Conservation (phyloP, 1,139 yeast species). For the Lodderomyces parapsilosis region DNA sequence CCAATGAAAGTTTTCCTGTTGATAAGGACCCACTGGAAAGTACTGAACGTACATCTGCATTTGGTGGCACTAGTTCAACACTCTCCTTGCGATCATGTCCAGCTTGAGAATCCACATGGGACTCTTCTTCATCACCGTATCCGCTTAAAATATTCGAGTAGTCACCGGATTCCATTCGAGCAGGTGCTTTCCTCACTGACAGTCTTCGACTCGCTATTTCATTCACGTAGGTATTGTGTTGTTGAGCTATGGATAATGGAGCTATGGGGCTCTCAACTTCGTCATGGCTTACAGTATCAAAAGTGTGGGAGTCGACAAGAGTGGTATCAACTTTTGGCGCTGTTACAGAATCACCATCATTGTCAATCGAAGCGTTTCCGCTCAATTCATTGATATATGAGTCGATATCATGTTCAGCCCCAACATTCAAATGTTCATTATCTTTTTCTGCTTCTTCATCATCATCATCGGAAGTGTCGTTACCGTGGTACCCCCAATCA, state of each 20-base stretch:
- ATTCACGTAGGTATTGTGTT: slow-evolving; percentile 29
- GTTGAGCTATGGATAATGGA: slow-evolving; percentile 21
- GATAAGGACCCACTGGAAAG: slow-evolving; percentile 40
- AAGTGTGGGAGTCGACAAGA: slow-evolving; percentile 4
- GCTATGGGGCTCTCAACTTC: slow-evolving; percentile 22
- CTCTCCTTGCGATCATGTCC: slow-evolving; percentile 12
- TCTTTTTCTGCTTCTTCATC: slow-evolving; percentile 1
- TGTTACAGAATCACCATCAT: slow-evolving; percentile 19
- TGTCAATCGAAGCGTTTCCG: neutral
- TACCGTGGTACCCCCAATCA: slow-evolving; percentile 29
- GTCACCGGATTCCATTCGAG: slow-evolving; percentile 8
- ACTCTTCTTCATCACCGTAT: slow-evolving; percentile 14
- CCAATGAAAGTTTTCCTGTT: slow-evolving; percentile 35
- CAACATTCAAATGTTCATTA: neutral
- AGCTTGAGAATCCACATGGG: slow-evolving; percentile 1
- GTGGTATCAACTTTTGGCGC: slow-evolving; percentile 4
- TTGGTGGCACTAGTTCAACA: slow-evolving; percentile 6
- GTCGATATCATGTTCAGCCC: slow-evolving; percentile 18
- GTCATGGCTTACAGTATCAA: slow-evolving; percentile 18
- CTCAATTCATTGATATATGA: slow-evolving; percentile 35
- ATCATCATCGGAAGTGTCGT: slow-evolving; percentile 18
- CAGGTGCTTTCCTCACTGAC: slow-evolving; percentile 37
- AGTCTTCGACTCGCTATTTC: slow-evolving; percentile 30
- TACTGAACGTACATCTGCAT: slow-evolving; percentile 24
- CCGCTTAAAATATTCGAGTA: slow-evolving; percentile 16